Evolutionary conservation across 805 yeast genomes (phyloP).

Genomic region (Barnettozyma vustinii): DNA sequence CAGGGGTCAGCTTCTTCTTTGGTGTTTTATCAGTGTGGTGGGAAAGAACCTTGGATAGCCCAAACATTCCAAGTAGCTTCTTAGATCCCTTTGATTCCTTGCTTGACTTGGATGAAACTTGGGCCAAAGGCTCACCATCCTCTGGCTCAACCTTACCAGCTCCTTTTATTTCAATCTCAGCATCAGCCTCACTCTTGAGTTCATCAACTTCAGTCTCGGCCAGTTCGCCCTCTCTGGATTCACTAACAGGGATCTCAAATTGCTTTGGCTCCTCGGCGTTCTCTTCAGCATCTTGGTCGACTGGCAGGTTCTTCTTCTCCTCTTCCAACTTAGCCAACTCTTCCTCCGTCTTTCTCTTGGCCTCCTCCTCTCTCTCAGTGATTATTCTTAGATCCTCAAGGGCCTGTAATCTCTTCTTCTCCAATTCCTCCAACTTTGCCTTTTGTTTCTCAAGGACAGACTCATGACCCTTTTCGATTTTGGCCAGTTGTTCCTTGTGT

Average conservation of each 20-base stretch:
- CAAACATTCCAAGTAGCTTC: constrained; percentile 13
- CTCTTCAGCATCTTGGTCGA: constrained; percentile 1
- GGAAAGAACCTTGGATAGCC: constrained; percentile 4
- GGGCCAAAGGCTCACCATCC: not conserved
- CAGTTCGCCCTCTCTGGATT: constrained; percentile 8
- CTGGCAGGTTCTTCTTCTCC: constrained; percentile 2
- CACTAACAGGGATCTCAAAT: constrained; percentile 9
- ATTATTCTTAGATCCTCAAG: constrained; percentile 7
- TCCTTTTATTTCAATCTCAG: constrained; percentile 1
- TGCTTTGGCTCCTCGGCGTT: constrained; percentile 7
- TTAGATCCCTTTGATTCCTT: constrained; percentile 1
- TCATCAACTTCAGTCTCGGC: constrained; percentile 13
- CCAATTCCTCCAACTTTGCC: constrained; percentile 6
- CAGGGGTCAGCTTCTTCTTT: constrained; percentile 14
- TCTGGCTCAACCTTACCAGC: not conserved
- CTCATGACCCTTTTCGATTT: not conserved
- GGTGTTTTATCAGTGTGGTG: not conserved
- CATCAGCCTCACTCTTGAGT: constrained; percentile 7
- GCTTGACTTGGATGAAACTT: not conserved
- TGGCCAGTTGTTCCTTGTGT: constrained; percentile 8
- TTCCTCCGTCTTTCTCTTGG: constrained; percentile 3
- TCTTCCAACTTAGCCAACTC: constrained; percentile 2
- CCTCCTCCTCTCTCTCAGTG: constrained; percentile 7
- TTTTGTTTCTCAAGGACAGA: constrained; percentile 5
- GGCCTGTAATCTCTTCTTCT: constrained; percentile 9